These are phyloP conservation scores for Elaeis guineensis DNA, from an alignment of 176 grass and related monocot species.

Conservation along the genomic window DNA sequence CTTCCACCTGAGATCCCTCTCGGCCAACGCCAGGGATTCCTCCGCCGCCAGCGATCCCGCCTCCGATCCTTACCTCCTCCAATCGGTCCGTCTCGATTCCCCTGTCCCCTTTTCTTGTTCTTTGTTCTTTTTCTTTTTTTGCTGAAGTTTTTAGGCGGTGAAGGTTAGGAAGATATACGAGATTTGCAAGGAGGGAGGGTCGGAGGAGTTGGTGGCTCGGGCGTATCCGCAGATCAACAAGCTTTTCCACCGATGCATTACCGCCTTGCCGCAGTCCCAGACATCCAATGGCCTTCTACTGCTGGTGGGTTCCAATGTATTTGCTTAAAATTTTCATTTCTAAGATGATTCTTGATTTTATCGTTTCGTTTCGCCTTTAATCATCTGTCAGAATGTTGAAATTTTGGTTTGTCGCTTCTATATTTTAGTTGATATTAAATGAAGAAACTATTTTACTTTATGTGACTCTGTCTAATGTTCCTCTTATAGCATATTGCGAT, in stretches of 20 bases:
- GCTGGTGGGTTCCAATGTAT: slow-evolving; percentile 35
- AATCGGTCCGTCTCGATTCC: slow-evolving; percentile 47
- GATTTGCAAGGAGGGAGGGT: slow-evolving; percentile 44
- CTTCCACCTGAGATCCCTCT: slow-evolving; percentile 91
- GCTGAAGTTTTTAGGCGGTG: neutral
- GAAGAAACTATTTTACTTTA: too few species aligned
- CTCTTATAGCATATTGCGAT: too few species aligned
- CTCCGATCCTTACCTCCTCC: slow-evolving; percentile 70
- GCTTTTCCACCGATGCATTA: slow-evolving; percentile 76
- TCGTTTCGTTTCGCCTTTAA: too few species aligned
- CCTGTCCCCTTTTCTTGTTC: too few species aligned
- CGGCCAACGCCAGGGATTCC: slow-evolving; percentile 69
- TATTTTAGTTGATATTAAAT: too few species aligned
- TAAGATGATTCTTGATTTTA: too few species aligned
- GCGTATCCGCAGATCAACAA: slow-evolving; percentile 83
- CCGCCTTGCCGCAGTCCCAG: slow-evolving; percentile 51
- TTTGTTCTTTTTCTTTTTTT: neutral
- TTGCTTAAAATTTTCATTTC: neutral
- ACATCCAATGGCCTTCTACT: slow-evolving; percentile 70
- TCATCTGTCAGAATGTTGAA: too few species aligned
- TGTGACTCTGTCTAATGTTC: too few species aligned
- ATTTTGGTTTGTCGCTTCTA: too few species aligned
- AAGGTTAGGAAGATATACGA: slow-evolving; percentile 77
- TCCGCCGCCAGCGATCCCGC: slow-evolving; percentile 51
- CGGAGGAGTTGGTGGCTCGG: slow-evolving; percentile 77